Evolutionary conservation across 1,284 basidiomycete genomes (phyloP).

Genomic region (Tilletia setariae): DNA sequence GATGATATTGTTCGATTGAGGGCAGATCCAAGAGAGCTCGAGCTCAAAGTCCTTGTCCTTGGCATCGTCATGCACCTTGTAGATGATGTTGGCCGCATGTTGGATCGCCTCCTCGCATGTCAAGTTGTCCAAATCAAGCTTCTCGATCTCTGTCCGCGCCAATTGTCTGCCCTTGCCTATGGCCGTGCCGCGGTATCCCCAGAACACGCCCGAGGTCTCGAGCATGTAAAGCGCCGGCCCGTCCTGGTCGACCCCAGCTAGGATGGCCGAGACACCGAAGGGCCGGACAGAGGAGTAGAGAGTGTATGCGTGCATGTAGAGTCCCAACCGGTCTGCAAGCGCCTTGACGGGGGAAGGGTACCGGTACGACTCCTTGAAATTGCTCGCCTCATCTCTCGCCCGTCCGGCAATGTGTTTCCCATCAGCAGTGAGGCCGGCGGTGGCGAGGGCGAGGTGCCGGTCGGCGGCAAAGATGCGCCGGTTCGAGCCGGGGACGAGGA

Average conservation of each 20-base stretch:
- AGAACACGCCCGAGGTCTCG: conserved; percentile 91
- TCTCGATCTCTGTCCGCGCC: conserved; percentile 97
- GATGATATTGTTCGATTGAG: conserved; percentile 78
- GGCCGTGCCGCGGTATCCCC: conserved; percentile 63
- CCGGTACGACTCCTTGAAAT: conserved; percentile 73
- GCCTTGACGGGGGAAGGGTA: conserved; percentile 76
- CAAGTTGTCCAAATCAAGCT: conserved; percentile 77
- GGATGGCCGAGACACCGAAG: conserved; percentile 88
- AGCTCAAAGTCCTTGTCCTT: conserved; percentile 98
- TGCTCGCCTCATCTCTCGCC: conserved; percentile 78
- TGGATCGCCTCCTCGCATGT: conserved; percentile 58
- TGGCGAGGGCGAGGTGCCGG: conserved; percentile 82
- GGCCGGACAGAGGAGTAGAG: conserved; percentile 97
- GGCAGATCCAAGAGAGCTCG: conserved; percentile 93
- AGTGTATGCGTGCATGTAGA: conserved; percentile 92
- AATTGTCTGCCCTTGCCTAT: conserved; percentile 94
- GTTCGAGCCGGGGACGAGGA: conserved; percentile 89
- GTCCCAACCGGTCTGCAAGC: conserved; percentile 77
- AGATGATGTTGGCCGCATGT: conserved; percentile 62
- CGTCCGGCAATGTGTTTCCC: conserved; percentile 82
- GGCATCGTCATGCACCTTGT: conserved; percentile 92
- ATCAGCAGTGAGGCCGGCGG: conserved; percentile 89
- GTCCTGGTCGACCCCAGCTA: conserved; percentile 82
- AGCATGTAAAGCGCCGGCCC: conserved; percentile 79
- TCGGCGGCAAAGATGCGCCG: conserved; percentile 89